Evolutionary conservation across 1,284 basidiomycete genomes (phyloP), one percentile per base, ranked within the genome.

Genomic region (Boletus mariae): DNA sequence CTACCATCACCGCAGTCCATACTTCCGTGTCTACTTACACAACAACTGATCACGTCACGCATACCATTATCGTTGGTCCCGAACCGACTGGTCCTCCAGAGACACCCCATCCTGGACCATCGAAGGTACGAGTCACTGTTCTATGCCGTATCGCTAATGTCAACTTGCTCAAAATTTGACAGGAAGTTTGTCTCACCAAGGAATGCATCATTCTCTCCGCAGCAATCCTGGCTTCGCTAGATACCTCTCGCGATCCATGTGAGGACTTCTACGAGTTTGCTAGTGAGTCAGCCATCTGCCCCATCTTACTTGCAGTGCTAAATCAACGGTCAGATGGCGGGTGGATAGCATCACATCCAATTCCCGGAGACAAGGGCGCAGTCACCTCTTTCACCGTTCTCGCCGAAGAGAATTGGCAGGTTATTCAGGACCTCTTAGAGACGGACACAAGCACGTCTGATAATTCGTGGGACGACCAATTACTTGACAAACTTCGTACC

Each of bases 191-290:
- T 74, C 73, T 90, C 37, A 84, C 90, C 7, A 68, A 87, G 15
- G 82, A 88, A 57, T 99, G 96, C 66, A 87, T 98, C 49, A 74
- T 86, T 44, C 79, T 95, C 12, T 87, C 96, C 4, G 88, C 92
- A 3, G 81, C 85, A 1, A 88, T 99, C 55, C 75, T 98, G 26
- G 82, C 85, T 25, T 84, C 85, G 3, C 74, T 99, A 45, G 94
- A 99, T 69, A 79, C 80, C 12, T 77, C 85, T 4, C 80, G 90
- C 59, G 92, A 98, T 69, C 96, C 96, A 0, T 99, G 96, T 73
- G 91, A 98, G 61, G 88, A 95, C 72, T 98, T 98, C 69, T 98
- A 96, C 69, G 81, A 88, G 58, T 99, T 89, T 72, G 84, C 92
- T 15, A 92, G 91, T 92, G 63, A 64, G 85, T 78, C 12, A 10